phyloP scores from a whole-genome alignment of 495 filamentous ascomycete genomes.

The Xylaria curta region DNA sequence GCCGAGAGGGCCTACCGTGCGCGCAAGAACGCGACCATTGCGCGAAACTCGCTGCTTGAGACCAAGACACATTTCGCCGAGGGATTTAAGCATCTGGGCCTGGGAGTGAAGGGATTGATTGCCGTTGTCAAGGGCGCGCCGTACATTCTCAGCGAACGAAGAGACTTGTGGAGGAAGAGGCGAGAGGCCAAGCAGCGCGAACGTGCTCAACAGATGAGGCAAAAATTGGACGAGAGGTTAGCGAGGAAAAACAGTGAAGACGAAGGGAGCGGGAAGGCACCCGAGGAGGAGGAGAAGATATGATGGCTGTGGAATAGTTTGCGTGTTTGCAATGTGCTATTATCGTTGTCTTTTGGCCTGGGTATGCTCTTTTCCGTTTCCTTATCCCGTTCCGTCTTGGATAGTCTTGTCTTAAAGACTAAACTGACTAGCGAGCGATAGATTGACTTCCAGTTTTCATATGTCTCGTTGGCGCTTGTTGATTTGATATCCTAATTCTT shows the following conservation, averaged over 20 bases:
- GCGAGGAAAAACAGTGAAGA: background rate
- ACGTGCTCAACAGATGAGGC: slow-evolving; percentile 25
- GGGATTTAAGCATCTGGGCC: slow-evolving; percentile 33
- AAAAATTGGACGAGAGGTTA: slow-evolving; percentile 31
- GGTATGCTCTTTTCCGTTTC: background rate
- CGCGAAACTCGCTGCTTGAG: slow-evolving; percentile 36
- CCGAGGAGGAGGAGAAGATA: slow-evolving; percentile 8
- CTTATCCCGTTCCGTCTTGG: background rate
- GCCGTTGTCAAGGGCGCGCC: slow-evolving; percentile 29
- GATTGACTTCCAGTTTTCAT: slow-evolving; percentile 10
- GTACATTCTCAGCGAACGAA: slow-evolving; percentile 32
- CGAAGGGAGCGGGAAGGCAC: background rate
- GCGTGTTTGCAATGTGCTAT: background rate
- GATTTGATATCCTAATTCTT: background rate
- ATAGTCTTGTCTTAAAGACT: background rate
- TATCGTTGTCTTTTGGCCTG: background rate
- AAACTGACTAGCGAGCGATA: slow-evolving; percentile 3
- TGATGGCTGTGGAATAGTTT: background rate
- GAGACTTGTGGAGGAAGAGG: slow-evolving; percentile 24
- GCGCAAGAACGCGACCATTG: slow-evolving; percentile 36
- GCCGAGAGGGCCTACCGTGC: slow-evolving; percentile 41
- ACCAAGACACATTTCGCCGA: slow-evolving; percentile 37
- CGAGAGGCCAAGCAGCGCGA: slow-evolving; percentile 15
- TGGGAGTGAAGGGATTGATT: slow-evolving; percentile 29
- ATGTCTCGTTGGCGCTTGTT: background rate